phyloP scores from a whole-genome alignment of 306 rosid genomes.

The Pyrus pyrifolia region DNA sequence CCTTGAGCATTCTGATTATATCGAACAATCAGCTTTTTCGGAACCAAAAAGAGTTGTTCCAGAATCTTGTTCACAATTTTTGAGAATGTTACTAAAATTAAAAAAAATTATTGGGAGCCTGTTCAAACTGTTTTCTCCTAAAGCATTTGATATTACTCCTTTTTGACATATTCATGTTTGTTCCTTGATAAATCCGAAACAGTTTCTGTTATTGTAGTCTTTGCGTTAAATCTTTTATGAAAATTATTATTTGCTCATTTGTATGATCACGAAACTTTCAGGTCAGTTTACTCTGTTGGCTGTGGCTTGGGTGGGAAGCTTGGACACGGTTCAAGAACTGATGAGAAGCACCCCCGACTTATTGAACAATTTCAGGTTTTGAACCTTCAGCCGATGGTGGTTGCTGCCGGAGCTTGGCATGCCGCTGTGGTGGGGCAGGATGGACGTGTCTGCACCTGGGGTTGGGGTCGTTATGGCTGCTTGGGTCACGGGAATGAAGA shows the following conservation, averaged over 20 bases:
- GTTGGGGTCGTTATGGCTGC: conserved; percentile 98
- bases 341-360: conserved; percentile 74
- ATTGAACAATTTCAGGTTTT: conserved; percentile 62
- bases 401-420: conserved; percentile 98
- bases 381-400: conserved; percentile 80
- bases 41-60: background rate
- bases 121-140: too few relatives aligned
- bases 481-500: conserved; percentile 95
- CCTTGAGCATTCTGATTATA: background rate
- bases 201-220: background rate
- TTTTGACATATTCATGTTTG: background rate
- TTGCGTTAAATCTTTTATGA: conserved; percentile 5
- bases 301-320: conserved; percentile 99
- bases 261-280: conserved; percentile 21
- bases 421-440: conserved; percentile 95
- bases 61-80: background rate
- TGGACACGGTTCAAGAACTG: conserved; percentile 78
- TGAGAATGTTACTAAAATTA: background rate
- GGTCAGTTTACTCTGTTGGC: conserved; percentile 95
- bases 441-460: conserved; percentile 98
- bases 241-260: background rate
- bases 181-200: background rate
- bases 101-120: background rate
- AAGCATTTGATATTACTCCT: background rate
- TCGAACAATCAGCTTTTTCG: too few relatives aligned